Evolutionary conservation across 148 eudicot species (phyloP).

Genomic region (Diospyros lotus): DNA sequence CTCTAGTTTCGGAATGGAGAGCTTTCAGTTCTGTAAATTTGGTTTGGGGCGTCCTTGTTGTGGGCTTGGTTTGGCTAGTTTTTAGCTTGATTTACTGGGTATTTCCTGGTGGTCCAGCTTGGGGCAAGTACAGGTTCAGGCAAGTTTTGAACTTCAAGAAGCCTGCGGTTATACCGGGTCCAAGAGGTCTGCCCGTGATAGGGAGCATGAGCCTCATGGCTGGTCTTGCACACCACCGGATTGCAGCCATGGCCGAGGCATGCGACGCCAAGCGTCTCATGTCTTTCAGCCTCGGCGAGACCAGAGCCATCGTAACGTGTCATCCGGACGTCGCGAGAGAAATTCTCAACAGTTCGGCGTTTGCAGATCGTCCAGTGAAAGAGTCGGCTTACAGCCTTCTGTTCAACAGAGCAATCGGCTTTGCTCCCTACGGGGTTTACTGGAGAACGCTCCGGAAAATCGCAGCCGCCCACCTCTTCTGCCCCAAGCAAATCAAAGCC

Average conservation of each 20-base stretch:
- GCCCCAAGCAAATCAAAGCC: conserved; percentile 62
- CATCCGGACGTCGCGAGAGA: conserved; percentile 64
- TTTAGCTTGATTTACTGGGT: conserved; percentile 56
- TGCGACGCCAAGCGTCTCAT: conserved; percentile 46
- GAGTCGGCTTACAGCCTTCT: conserved; percentile 73
- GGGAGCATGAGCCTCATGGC: conserved; percentile 63
- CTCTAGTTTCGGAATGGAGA: conserved; percentile 48
- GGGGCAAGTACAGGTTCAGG: conserved; percentile 46
- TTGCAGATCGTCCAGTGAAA: conserved; percentile 69
- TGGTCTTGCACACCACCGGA: conserved; percentile 64
- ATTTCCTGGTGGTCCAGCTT: conserved; percentile 76
- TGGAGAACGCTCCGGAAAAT: conserved; percentile 72
- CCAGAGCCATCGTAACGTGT: conserved; percentile 58
- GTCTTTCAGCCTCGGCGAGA: conserved; percentile 72
- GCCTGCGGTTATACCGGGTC: conserved; percentile 38
- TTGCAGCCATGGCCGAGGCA: conserved; percentile 36
- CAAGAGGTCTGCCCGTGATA: conserved; percentile 53
- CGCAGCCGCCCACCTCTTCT: conserved; percentile 67
- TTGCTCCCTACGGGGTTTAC: conserved; percentile 75
- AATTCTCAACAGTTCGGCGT: conserved; percentile 54
- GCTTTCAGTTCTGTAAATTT: conserved; percentile 26
- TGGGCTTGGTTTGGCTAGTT: conserved; percentile 29
- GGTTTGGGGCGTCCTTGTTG: conserved; percentile 8
- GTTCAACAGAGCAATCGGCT: conserved; percentile 83
- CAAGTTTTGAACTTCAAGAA: background rate